phyloP scores from a whole-genome alignment of 2,329 filamentous ascomycete genomes.

The Verticillium dahliae region DNA sequence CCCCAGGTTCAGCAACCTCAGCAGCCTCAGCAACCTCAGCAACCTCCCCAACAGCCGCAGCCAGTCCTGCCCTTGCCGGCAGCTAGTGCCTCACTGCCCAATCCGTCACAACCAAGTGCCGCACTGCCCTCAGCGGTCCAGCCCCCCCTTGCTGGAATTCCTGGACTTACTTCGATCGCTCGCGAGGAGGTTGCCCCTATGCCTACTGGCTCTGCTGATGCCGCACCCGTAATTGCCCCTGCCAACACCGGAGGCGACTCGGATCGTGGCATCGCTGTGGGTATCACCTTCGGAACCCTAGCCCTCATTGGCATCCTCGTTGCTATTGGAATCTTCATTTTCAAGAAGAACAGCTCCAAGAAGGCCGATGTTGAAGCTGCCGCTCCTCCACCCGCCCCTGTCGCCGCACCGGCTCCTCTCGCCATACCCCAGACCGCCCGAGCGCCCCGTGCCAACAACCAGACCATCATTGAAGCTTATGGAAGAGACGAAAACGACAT shows the following conservation, averaged over 20 bases:
- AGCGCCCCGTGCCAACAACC: not conserved
- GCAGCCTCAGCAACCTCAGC: not conserved
- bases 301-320: not conserved
- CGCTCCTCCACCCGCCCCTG: not conserved
- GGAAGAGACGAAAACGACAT: constrained; percentile 1
- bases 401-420: not conserved
- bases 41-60: not conserved
- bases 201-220: not conserved
- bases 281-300: not conserved
- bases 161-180: constrained; percentile 1
- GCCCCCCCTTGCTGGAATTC: not conserved
- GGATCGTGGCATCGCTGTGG: not conserved
- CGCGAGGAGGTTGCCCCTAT: not conserved
- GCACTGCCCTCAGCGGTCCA: not conserved
- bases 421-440: not conserved
- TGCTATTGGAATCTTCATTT: constrained; percentile 1
- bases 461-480: constrained; percentile 1
- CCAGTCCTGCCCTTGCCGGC: not conserved
- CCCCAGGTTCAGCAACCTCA: not conserved
- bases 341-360: not conserved
- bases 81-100: not conserved
- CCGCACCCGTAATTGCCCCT: not conserved
- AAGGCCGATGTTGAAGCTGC: not conserved
- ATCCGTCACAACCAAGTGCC: not conserved
- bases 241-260: not conserved